A percentile compares a stretch with the other conserved stretches of the same genome.
Evolutionary conservation across 202 grass and related monocot genomes (phyloP).

Genomic region (Saccharum hybrid): DNA sequence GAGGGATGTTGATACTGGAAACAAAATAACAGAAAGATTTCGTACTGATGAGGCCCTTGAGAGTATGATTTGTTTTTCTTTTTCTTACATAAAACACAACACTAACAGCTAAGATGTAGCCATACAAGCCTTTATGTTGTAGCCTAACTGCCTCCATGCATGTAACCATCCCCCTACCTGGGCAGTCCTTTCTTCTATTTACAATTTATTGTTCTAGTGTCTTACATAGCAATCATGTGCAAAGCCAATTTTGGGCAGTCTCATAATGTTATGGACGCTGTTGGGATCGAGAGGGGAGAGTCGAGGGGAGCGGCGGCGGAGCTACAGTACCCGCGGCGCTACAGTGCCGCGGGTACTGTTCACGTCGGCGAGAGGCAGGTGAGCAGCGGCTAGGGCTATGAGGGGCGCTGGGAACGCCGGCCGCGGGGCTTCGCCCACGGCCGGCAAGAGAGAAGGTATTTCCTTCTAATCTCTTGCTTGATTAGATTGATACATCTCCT

Average conservation of each 20-base stretch:
- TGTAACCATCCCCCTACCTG: background rate
- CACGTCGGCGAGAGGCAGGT: too few relatives aligned
- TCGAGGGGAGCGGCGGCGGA: too few relatives aligned
- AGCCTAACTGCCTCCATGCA: background rate
- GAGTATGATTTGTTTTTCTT: conserved; percentile 53
- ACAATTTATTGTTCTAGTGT: conserved; percentile 20
- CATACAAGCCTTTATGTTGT: conserved; percentile 12
- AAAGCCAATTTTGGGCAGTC: conserved; percentile 9
- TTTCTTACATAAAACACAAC: background rate
- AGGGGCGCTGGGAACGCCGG: too few relatives aligned
- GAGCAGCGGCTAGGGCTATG: too few relatives aligned
- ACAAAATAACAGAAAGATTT: conserved; percentile 93
- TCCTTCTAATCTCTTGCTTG: too few relatives aligned
- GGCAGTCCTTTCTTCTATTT: conserved; percentile 1
- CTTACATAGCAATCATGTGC: conserved; percentile 29
- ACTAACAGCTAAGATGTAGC: conserved; percentile 7
- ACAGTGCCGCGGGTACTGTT: too few relatives aligned
- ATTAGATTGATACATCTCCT: too few relatives aligned
- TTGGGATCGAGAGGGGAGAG: too few relatives aligned
- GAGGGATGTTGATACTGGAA: conserved; percentile 94
- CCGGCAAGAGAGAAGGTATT: too few relatives aligned
- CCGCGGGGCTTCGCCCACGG: too few relatives aligned
- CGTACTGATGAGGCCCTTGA: conserved; percentile 93
- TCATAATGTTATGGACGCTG: too few relatives aligned
- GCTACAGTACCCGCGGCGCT: too few relatives aligned